Base-by-base conservation (phyloP, 305 asterid genomes). In the Fraxinus nigra region DNA sequence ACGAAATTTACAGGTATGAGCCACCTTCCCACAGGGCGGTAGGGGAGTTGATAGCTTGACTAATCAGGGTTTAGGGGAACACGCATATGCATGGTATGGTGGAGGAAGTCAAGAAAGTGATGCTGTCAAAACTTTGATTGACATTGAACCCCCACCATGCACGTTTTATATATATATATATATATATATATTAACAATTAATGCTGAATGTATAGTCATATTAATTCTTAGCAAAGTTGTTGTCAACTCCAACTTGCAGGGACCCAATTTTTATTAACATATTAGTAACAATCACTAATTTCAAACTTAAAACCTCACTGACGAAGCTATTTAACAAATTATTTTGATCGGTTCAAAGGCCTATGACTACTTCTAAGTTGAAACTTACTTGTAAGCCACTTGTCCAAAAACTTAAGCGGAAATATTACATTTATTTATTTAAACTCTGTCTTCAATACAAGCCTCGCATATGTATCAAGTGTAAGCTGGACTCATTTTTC, bases 271-370 rank as follows among this genome's bases (percentile, higher is more conserved):
- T 14, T n/a, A 16, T 13, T 33, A 70, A 70, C 76, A 70, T 70
- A 70, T 14, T 33, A 30, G 9, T 70, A 30, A 32, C 10, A 6
- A 70, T 70, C 76, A 70, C 9, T 51, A 56, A 77, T 30, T 72
- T 56, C 43, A 10, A 63, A 79, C 51, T 77, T 73, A 9, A 56
- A 72, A 10, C 34, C 69, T 6, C 30, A 54, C 75, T 83, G 88
- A 85, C 81, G 79, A 65, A 73, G 63, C 85, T 75, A 54, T 85
- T 84, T 85, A 85, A 85, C 90, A 37, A 85, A 87, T 83, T 67
- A 83, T 61, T 22, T 76, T 83, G 84, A 81, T 81, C 38, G 24
- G 4, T 80, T 85, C 80, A 38, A 67, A 35, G 5, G 24, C 48
- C 40, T 83, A 78, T 77, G 83, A 83, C 80, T 79, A 77, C 37